These are phyloP conservation scores for Fusarium poae DNA, from an alignment of 2,329 filamentous ascomycete genomes.

Conservation along the genomic window DNA sequence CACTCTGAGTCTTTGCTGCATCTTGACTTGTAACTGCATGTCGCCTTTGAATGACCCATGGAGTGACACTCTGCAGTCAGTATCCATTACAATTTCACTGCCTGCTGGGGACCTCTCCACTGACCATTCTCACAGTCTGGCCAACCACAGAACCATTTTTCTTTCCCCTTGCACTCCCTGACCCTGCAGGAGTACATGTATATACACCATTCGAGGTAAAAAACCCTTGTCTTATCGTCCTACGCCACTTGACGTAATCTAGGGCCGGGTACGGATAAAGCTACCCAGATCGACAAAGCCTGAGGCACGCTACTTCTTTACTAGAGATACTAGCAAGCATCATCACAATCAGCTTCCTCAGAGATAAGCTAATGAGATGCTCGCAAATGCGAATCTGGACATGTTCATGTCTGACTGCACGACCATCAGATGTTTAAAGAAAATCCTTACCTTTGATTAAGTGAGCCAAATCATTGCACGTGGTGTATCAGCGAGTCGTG, in stretches of 20 bases:
- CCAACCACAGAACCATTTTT: neutral
- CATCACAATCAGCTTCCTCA: conserved; percentile 12
- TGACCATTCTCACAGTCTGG: neutral
- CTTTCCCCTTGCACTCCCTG: conserved; percentile 15
- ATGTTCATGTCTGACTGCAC: neutral
- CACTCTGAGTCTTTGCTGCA: neutral
- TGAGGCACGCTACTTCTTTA: conserved; percentile 12
- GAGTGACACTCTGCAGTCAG: neutral
- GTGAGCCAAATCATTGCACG: conserved; percentile 17
- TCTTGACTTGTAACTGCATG: neutral
- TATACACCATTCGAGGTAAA: conserved; percentile 11
- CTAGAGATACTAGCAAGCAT: neutral
- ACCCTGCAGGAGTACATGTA: conserved; percentile 13
- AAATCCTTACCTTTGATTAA: neutral
- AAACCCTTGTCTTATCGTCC: conserved; percentile 23
- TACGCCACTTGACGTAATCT: conserved; percentile 44
- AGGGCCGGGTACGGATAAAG: conserved; percentile 20
- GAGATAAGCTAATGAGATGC: conserved; percentile 17
- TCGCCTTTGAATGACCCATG: neutral
- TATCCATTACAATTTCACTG: neutral
- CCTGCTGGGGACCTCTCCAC: neutral
- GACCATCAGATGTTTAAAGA: conserved; percentile 7
- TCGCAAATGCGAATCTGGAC: neutral
- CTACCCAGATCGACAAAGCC: conserved; percentile 7
- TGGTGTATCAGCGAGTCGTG: conserved; percentile 5